Base-by-base conservation (phyloP, 164 flowering plant genomes). In the Litsea cubeba region DNA sequence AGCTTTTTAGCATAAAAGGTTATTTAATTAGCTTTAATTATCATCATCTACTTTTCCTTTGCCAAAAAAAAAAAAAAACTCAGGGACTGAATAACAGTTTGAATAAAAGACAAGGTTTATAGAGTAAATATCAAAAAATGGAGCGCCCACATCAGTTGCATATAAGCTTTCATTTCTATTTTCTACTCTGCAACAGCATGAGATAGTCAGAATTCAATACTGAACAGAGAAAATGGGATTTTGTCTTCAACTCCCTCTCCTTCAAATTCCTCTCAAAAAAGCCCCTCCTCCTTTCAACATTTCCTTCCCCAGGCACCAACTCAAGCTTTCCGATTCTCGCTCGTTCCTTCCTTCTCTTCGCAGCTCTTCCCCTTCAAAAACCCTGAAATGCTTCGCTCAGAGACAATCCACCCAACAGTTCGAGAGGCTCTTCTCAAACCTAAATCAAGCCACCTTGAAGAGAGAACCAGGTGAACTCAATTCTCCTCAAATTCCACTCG, bases 401-500 rank as follows among this genome's bases (percentile, higher is more conserved):
- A 65, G 20, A 51, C 64, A 74, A 66, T 28, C 70, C 22, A 30
- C 50, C 14, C 74, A 76, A 51, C 72, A 81, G 22, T 79, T 87
- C 26, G 91, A 90, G 83, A 86, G 97, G 84, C 86, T 91, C 69
- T 91, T 94, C 75, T 94, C 98, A 0, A 94, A 94, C 75, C 85
- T 94, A 12, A 94, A 94, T 77, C 95, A 85, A 79, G 89, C 83
- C 75, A 88, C 95, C 3, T 51, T 94, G 71, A 91, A 87, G 81
- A 82, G 92, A 76, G 95, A 94, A 77, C 89, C 94, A 62, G 97
- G 97, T 92, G 70, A 3, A 12, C 17, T 14, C 22, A 15, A 17
- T 3, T 68, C 46, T 35, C 57, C 69, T 6, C 20, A 18, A 22
- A 5, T 35, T 62, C 12, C n/a, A 50, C 22, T 24, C 23, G 25